phyloP scores from a whole-genome alignment of 306 rosid species.

The Cicer cuneatum region DNA sequence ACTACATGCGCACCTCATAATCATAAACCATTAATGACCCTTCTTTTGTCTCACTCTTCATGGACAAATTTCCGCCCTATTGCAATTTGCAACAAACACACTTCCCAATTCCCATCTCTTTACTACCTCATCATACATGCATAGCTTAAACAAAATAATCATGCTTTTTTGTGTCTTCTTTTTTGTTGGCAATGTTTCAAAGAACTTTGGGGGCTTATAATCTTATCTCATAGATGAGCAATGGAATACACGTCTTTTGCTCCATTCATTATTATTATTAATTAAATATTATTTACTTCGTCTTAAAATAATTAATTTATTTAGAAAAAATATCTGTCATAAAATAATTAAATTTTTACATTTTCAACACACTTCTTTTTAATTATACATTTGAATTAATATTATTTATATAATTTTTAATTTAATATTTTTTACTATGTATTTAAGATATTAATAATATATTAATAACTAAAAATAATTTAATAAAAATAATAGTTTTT shows the following conservation, averaged over 20 bases:
- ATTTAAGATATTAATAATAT: too few species aligned
- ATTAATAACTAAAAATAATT: too few species aligned
- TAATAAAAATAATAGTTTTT: too few species aligned
- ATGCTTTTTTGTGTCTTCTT: neutral
- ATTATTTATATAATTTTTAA: too few species aligned
- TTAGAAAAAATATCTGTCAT: too few species aligned
- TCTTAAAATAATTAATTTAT: too few species aligned
- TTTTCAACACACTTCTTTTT: too few species aligned
- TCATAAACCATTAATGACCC: constrained; percentile 38
- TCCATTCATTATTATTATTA: neutral
- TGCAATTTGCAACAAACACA: constrained; percentile 47
- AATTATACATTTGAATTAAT: too few species aligned
- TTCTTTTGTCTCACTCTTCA: constrained; percentile 47
- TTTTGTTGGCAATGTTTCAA: neutral
- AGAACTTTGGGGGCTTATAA: constrained; percentile 11
- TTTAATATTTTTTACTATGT: too few species aligned
- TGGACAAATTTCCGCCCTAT: constrained; percentile 45
- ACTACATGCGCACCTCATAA: constrained; percentile 44
- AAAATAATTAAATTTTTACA: too few species aligned
- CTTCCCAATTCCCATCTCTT: constrained; percentile 4
- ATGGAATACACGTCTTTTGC: constrained; percentile 42
- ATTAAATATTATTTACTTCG: too few species aligned
- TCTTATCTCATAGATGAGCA: constrained; percentile 27
- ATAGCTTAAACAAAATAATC: constrained; percentile 15
- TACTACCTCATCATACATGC: neutral